Conservation (phyloP, 1,284 basidiomycete species). For the Rhodotorula sp. region DNA sequence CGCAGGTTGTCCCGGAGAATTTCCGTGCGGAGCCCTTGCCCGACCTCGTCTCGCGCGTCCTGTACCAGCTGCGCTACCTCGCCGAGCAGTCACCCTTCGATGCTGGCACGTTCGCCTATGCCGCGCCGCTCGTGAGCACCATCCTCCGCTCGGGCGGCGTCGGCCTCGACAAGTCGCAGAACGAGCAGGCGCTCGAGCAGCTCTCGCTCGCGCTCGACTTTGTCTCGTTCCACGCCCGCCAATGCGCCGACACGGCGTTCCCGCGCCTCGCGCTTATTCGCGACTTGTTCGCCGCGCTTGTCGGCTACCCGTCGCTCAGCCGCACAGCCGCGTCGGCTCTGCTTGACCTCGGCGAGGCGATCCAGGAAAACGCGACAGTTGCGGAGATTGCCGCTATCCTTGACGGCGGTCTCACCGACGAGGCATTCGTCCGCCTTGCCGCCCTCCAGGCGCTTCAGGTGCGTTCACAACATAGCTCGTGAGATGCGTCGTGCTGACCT, state of each 20-base stretch:
- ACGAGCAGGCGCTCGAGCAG: conserved; percentile 73
- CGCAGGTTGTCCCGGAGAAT: conserved; percentile 69
- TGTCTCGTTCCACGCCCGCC: conserved; percentile 78
- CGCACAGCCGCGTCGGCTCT: conserved; percentile 85
- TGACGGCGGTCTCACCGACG: conserved; percentile 75
- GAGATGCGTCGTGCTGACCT: conserved; percentile 5
- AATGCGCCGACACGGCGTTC: conserved; percentile 65
- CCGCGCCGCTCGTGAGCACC: conserved; percentile 72
- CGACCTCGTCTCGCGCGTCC: conserved; percentile 79
- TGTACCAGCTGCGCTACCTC: conserved; percentile 81
- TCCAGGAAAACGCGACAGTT: conserved; percentile 65
- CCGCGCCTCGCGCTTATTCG: conserved; percentile 72
- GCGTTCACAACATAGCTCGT: conserved; percentile 7
- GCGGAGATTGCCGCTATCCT: conserved; percentile 71
- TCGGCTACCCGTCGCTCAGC: conserved; percentile 74
- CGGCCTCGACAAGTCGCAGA: conserved; percentile 62
- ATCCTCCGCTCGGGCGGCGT: conserved; percentile 73
- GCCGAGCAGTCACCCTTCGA: conserved; percentile 83
- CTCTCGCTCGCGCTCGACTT: conserved; percentile 80
- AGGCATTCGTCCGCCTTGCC: conserved; percentile 83
- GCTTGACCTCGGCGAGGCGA: conserved; percentile 78
- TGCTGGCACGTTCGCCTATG: conserved; percentile 77
- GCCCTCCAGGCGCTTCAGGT: conserved; percentile 90
- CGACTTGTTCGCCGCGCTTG: conserved; percentile 73
- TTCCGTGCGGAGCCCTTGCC: conserved; percentile 67